phyloP scores from a whole-genome alignment of 345 rosid species.

The Aurinia saxatilis region DNA sequence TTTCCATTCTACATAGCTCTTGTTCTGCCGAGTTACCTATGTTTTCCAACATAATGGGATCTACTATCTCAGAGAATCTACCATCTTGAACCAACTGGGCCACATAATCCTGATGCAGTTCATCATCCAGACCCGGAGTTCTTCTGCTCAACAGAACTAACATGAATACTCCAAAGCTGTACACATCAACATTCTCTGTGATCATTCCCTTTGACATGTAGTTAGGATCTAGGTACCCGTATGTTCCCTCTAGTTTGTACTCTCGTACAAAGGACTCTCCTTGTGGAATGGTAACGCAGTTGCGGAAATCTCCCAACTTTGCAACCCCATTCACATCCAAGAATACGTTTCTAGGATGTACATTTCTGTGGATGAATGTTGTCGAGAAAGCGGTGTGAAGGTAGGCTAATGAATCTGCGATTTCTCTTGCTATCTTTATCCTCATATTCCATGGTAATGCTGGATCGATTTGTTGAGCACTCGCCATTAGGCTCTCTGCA shows the following conservation, averaged over 20 bases:
- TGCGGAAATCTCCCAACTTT: too few species aligned
- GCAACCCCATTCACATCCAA: too few species aligned
- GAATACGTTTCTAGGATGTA: too few species aligned
- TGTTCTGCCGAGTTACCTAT: neutral
- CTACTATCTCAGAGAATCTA: neutral
- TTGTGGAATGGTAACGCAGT: too few species aligned
- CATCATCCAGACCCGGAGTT: neutral
- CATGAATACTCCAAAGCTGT: constrained; percentile 11
- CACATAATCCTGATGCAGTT: neutral
- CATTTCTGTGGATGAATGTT: too few species aligned
- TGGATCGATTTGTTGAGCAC: constrained; percentile 2
- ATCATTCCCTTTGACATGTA: neutral
- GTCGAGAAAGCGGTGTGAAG: constrained; percentile 1
- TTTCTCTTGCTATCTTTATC: constrained; percentile 4
- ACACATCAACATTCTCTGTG: neutral
- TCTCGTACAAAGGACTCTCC: too few species aligned
- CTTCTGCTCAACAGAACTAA: constrained; percentile 3
- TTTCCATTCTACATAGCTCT: neutral
- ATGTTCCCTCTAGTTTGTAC: neutral
- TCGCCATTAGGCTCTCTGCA: neutral
- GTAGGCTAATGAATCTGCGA: constrained; percentile 4
- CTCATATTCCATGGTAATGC: constrained; percentile 7
- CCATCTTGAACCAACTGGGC: neutral
- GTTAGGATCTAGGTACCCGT: neutral
- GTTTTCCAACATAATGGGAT: neutral